A percentile compares a stretch with the other conserved stretches of the same genome.
phyloP scores from a whole-genome alignment of 176 grass and related monocot genomes.

The Phoenix roebelenii region DNA sequence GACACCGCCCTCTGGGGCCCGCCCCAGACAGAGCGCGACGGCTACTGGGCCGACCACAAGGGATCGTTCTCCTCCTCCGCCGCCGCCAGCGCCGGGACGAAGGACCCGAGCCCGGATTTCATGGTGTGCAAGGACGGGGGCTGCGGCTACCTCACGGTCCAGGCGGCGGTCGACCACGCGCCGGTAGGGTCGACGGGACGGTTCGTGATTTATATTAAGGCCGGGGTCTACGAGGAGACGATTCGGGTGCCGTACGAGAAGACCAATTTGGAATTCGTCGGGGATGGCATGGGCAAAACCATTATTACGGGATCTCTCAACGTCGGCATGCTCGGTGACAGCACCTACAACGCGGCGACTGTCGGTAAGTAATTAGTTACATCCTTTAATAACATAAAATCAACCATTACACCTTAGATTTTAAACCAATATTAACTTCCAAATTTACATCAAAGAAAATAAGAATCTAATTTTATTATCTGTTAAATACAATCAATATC shows the following conservation, averaged over 20 bases:
- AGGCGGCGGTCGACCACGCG: slow-evolving; percentile 53
- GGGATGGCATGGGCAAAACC: slow-evolving; percentile 75
- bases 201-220: slow-evolving; percentile 71
- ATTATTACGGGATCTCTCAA: slow-evolving; percentile 76
- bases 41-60: slow-evolving; percentile 57
- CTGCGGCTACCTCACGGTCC: slow-evolving; percentile 31
- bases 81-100: not conserved
- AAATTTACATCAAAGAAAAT: too few species aligned
- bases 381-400: too few species aligned
- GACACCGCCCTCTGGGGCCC: slow-evolving; percentile 47
- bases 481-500: too few species aligned
- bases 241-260: slow-evolving; percentile 68
- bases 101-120: slow-evolving; percentile 16
- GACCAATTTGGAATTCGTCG: slow-evolving; percentile 58
- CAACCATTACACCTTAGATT: too few species aligned
- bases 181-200: slow-evolving; percentile 21
- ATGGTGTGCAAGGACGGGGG: slow-evolving; percentile 11
- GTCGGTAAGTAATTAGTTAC: slow-evolving; percentile 34
- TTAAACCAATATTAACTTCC: too few species aligned
- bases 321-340: slow-evolving; percentile 52
- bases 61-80: not conserved
- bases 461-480: too few species aligned
- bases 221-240: slow-evolving; percentile 73
- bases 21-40: slow-evolving; percentile 81
- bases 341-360: slow-evolving; percentile 76